Conservation (phyloP, 805 yeast species). For the Cyberlindnera veronae region DNA sequence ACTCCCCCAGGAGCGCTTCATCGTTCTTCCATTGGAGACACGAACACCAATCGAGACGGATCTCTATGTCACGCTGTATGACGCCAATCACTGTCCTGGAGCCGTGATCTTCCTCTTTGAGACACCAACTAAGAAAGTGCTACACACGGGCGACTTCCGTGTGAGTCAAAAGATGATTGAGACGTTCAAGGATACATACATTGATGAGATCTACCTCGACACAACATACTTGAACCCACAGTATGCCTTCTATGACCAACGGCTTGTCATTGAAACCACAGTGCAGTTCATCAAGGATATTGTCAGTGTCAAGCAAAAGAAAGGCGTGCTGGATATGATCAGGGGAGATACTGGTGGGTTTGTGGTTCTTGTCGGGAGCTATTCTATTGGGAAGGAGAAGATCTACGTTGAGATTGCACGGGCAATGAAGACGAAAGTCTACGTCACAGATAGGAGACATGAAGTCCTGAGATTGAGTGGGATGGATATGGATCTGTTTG, state of each 20-base stretch:
- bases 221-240: conserved; percentile 83
- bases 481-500: conserved; percentile 12
- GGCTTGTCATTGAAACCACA: conserved; percentile 57
- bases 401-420: conserved; percentile 67
- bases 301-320: conserved; percentile 20
- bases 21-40: conserved; percentile 37
- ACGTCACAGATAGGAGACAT: conserved; percentile 37
- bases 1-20: conserved; percentile 42
- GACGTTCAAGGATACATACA: conserved; percentile 22
- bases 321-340: conserved; percentile 37
- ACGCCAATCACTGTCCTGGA: conserved; percentile 98
- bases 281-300: conserved; percentile 38
- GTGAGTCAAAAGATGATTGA: conserved; percentile 45
- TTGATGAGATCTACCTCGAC: conserved; percentile 76
- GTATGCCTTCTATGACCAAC: conserved; percentile 77
- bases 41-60: conserved; percentile 28
- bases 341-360: conserved; percentile 32
- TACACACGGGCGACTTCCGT: conserved; percentile 95
- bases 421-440: conserved; percentile 49
- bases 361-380: conserved; percentile 75
- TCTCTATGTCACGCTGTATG: conserved; percentile 56
- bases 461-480: conserved; percentile 11
- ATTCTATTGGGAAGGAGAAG: conserved; percentile 89
- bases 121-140: conserved; percentile 30
- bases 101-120: conserved; percentile 78